Evolutionary conservation across 2,329 filamentous ascomycete species (phyloP), one percentile per base, ranked within the genome.

Genomic region (Lecanosticta acicola): DNA sequence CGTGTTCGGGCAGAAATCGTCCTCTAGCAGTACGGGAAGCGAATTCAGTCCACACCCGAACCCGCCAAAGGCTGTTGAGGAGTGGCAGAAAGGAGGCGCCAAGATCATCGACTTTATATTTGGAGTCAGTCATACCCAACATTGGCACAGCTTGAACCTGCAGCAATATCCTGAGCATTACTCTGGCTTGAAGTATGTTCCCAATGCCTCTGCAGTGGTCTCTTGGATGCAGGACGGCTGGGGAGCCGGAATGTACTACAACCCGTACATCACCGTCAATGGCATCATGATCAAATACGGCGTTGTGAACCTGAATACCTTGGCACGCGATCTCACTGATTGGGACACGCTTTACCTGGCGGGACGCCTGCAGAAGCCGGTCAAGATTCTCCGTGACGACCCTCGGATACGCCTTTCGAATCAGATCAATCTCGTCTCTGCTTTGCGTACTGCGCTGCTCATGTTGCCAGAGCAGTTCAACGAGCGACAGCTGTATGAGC

Each of bases 51-150:
- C 90, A 18, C 91, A 97, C 62, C 84, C 90, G 4, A 83, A 89
- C 50, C 83, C 91, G 1, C 87, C 89, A 1, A 75, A 81, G 42
- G 87, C 87, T 1, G 83, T 97, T 5, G 75, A 85, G 55, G 87
- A 88, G 56, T 86, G 89, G 56, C 91, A 97, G 67, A 83, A 87
- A 59, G 87, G 87, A 21, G 82, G 83, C 1, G 88, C 88, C 10
- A 96, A 96, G 71, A 94, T 97, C 83, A 94, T 98, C 54, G 93
- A 98, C 69, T 95, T 98, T 65, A 94, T 98, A 57, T 93, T 98
- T 64, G 93, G 91, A 19, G 91, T 97, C 9, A 87, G 87, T 1
- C 87, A 94, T 66, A 88, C 86, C 1, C 86, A 98, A 64, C 93
- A 98, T 69, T 98, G 91, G 87, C 93, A 98, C 69, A 90, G 85